phyloP scores from a whole-genome alignment of 1,139 yeast genomes.

The Lodderomyces orthopsilosis region DNA sequence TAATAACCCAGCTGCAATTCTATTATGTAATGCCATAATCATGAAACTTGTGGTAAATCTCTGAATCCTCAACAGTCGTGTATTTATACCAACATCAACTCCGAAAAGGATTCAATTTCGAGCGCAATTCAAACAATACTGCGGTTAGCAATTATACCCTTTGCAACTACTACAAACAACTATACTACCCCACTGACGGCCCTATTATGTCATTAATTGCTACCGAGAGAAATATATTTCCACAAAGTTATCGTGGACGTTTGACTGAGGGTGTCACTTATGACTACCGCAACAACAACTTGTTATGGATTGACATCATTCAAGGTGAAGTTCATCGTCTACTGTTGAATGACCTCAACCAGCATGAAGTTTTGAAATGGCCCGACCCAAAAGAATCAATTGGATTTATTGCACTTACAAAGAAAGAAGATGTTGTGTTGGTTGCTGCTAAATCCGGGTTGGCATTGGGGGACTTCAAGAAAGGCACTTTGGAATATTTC shows the following conservation, averaged over 20 bases:
- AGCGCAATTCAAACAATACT: too few species aligned
- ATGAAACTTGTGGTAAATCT: too few species aligned
- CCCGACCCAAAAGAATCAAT: slow-evolving; percentile 39
- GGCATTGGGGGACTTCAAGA: slow-evolving; percentile 45
- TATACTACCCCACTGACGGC: too few species aligned
- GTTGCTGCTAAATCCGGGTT: slow-evolving; percentile 61
- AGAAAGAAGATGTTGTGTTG: slow-evolving; percentile 38
- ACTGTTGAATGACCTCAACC: slow-evolving; percentile 15
- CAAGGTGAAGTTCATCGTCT: slow-evolving; percentile 56
- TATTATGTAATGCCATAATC: too few species aligned
- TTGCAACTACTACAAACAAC: too few species aligned
- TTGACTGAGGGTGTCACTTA: slow-evolving; percentile 69
- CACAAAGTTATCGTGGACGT: slow-evolving; percentile 48
- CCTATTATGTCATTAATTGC: slow-evolving; percentile 12
- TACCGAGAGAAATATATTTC: slow-evolving; percentile 27
- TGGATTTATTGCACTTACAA: slow-evolving; percentile 65
- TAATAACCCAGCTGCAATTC: too few species aligned
- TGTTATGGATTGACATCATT: slow-evolving; percentile 71
- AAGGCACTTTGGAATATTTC: slow-evolving; percentile 41
- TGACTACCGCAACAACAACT: slow-evolving; percentile 52
- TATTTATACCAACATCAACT: too few species aligned
- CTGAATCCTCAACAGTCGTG: too few species aligned
- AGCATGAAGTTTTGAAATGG: slow-evolving; percentile 42
- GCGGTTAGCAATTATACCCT: too few species aligned
- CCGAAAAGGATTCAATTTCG: neutral